Conservation (phyloP, 768 basidiomycete genomes). For the Termitomyces sp. region DNA sequence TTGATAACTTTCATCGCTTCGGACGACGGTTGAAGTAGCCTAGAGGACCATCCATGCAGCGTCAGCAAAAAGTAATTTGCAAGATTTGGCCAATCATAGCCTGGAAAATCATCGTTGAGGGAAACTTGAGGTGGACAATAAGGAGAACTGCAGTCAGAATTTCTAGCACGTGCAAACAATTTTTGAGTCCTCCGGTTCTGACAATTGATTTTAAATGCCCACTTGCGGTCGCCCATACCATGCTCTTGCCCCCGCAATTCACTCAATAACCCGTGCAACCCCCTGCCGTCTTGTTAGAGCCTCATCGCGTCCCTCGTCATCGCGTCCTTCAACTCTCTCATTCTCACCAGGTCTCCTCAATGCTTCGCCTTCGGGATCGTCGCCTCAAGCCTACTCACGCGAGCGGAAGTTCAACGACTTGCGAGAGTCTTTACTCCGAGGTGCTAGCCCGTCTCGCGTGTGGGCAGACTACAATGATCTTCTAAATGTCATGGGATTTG, state of each 20-base stretch:
- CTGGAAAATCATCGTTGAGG: too few relatives aligned
- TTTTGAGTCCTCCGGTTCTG: neutral
- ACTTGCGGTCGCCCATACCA: constrained; percentile 15
- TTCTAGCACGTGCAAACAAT: constrained; percentile 6
- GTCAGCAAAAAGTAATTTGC: too few relatives aligned
- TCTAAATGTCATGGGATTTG: constrained; percentile 39
- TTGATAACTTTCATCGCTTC: too few relatives aligned
- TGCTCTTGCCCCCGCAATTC: constrained; percentile 13
- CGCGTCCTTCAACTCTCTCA: constrained; percentile 9
- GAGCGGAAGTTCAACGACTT: constrained; percentile 21
- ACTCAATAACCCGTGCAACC: constrained; percentile 11
- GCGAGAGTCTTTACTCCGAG: constrained; percentile 24
- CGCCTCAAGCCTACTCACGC: constrained; percentile 9
- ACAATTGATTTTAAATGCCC: constrained; percentile 18
- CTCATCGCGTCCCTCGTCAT: constrained; percentile 1
- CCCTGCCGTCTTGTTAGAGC: neutral
- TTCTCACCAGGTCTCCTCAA: constrained; percentile 3
- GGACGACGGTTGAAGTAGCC: too few relatives aligned
- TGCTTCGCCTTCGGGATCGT: neutral
- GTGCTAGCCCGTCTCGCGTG: constrained; percentile 41
- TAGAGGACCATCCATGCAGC: too few relatives aligned
- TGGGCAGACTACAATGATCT: constrained; percentile 64
- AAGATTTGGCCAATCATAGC: too few relatives aligned
- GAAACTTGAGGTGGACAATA: too few relatives aligned
- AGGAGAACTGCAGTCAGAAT: too few relatives aligned